Conservation (phyloP, 2,329 filamentous ascomycete genomes). For the Botryotinia calthae region DNA sequence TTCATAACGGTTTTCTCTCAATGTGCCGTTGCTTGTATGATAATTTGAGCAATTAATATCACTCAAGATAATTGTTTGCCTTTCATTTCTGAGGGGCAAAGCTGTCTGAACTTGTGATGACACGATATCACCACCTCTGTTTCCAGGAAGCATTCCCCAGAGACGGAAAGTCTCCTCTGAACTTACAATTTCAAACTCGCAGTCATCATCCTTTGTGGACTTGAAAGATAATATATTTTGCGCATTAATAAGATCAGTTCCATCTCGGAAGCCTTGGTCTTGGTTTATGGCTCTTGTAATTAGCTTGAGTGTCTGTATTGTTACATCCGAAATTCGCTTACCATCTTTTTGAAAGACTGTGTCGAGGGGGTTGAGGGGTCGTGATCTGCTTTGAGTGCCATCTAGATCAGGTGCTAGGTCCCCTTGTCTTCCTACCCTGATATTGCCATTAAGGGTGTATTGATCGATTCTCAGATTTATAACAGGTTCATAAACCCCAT, state of each 20-base stretch:
- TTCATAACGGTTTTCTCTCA: not conserved
- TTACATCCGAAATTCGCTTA: not conserved
- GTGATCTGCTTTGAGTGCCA: not conserved
- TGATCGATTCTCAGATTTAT: not conserved
- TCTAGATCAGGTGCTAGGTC: not conserved
- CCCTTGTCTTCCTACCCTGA: not conserved
- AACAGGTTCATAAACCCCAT: not conserved
- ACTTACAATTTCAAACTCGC: not conserved
- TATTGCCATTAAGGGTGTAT: fast-evolving
- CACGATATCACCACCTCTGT: not conserved
- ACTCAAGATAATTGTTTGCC: not conserved
- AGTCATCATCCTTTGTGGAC: not conserved
- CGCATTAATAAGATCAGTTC: not conserved
- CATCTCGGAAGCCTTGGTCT: not conserved
- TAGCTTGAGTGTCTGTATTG: fast-evolving
- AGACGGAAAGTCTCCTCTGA: not conserved
- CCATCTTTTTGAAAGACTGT: not conserved
- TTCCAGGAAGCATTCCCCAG: not conserved
- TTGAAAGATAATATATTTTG: not conserved
- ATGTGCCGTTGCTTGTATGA: not conserved
- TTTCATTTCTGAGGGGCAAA: not conserved
- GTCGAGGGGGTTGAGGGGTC: not conserved
- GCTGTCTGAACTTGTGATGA: not conserved
- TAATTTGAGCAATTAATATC: not conserved
- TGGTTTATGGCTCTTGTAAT: not conserved